Percentiles rank a stretch among this genome's conserved stretches.
Conservation (phyloP, 352 stramenopile genomes). For the Phytopythium cucurbitacearum region DNA sequence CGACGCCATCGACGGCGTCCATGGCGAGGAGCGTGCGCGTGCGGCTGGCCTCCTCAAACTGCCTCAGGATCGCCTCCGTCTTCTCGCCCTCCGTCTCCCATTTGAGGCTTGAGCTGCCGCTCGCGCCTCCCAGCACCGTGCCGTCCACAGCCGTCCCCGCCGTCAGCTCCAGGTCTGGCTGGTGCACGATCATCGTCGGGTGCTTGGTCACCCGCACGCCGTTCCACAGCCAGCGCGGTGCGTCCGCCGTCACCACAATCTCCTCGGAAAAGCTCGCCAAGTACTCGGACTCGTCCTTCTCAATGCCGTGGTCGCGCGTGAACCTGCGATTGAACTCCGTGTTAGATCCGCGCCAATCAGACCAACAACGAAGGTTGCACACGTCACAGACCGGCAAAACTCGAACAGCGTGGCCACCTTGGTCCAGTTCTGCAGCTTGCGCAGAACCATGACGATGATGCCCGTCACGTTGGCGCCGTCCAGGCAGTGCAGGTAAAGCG, state of each 20-base stretch:
- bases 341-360: not conserved
- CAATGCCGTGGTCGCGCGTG: conserved; percentile 79
- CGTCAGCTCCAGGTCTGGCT: conserved; percentile 57
- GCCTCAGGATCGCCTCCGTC: conserved; percentile 72
- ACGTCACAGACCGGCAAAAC: conserved; percentile 52
- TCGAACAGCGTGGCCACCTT: conserved; percentile 79
- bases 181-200: conserved; percentile 84
- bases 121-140: conserved; percentile 16
- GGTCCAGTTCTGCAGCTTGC: conserved; percentile 87
- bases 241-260: conserved; percentile 70
- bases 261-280: conserved; percentile 77
- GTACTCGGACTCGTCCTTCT: conserved; percentile 88
- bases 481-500: conserved; percentile 86
- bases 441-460: conserved; percentile 85
- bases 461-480: conserved; percentile 84
- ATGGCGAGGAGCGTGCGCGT: conserved; percentile 40
- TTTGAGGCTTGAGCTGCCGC: conserved; percentile 38
- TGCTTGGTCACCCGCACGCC: conserved; percentile 78
- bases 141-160: conserved; percentile 28
- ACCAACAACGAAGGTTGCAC: not conserved
- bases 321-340: conserved; percentile 31
- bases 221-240: conserved; percentile 84
- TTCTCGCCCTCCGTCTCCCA: conserved; percentile 83
- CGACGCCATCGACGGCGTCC: conserved; percentile 38
- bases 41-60: conserved; percentile 76